Evolutionary conservation across 1,284 basidiomycete species (phyloP), one percentile per base, ranked within the genome.

Genomic region (Cryptococcus wingfieldii): DNA sequence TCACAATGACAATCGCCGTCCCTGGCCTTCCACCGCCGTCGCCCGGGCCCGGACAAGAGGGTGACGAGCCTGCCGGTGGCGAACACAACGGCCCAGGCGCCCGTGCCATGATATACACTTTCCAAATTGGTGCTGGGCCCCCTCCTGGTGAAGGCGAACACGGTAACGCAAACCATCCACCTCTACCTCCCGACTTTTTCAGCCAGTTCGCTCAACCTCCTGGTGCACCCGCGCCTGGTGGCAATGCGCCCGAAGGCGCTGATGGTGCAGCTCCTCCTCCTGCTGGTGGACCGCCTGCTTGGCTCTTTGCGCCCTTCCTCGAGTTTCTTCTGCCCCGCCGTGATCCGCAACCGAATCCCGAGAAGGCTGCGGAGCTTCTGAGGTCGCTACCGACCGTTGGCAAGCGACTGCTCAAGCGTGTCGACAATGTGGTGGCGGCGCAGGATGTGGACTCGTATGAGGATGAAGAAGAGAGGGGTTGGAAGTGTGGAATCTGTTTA

Each of bases 401-500:
- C 4, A 54, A 56, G 18, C 59, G 61, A 0, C 53, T 72, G 41
- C 57, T 76, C 43, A 56, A 58, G n/a, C 55, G 71, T 9, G 64
- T 76, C 10, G 60, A 74, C 50, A 59, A 62, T 59, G 61, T 74
- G 9, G 55, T 69, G 18, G 59, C 63, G 1, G 72, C 72, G 3
- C 72, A 74, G 51, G 64, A 68, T 47, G 57, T 55, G 3, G 51
- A 61, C 6, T 53, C 51, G 46, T 63, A 56, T 38, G 61, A 66
- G 45, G 60, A 59, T 27, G 58, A 61, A 13, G 66, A 65, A 16
- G 53, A 55, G 13, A 62, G 62, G 14, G 74, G 70, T 1, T 72
- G 70, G 73, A 71, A 72, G 18, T 76, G 74, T 44, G 69, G 69
- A 0, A 64, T 74, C 23, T 76, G 74, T 53, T 58, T 74, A 23